These are phyloP conservation scores for Phialocephala sp. DNA, from an alignment of 2,329 filamentous ascomycete genomes.

Conservation along the genomic window DNA sequence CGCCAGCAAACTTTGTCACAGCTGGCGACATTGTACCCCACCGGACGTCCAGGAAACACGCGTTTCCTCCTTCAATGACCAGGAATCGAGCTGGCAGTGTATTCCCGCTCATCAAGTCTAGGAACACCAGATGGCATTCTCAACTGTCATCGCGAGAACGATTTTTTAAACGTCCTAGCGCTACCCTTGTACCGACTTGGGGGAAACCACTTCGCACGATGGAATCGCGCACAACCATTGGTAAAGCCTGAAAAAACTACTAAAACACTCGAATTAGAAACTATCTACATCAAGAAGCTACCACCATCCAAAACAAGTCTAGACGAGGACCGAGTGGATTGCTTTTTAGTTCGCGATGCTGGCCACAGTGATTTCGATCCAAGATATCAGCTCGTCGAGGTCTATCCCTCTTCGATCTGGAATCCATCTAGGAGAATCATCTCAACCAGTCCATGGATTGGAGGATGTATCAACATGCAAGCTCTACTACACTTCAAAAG, in stretches of 20 bases:
- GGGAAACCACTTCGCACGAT: too few relatives aligned
- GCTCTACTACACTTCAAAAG: neutral
- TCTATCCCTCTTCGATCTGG: neutral
- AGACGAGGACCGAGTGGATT: neutral
- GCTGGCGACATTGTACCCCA: conserved; percentile 1
- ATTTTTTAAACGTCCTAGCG: neutral
- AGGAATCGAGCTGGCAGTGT: conserved; percentile 8
- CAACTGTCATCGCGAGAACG: neutral
- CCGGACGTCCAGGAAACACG: neutral
- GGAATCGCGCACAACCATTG: too few relatives aligned
- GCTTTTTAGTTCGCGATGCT: neutral
- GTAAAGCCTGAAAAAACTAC: neutral
- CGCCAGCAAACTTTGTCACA: neutral
- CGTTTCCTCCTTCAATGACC: conserved; percentile 9
- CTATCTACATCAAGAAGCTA: neutral
- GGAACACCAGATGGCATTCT: neutral
- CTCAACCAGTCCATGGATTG: neutral
- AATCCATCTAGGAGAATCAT: neutral
- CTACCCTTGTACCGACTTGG: neutral
- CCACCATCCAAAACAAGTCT: neutral
- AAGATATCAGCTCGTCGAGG: neutral
- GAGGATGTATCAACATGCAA: neutral
- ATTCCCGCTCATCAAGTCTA: neutral
- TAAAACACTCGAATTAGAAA: neutral
- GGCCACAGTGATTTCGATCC: too few relatives aligned